These are phyloP conservation scores for Circinella minor DNA, from an alignment of 371 early-diverging fungal species.

Conservation along the genomic window DNA sequence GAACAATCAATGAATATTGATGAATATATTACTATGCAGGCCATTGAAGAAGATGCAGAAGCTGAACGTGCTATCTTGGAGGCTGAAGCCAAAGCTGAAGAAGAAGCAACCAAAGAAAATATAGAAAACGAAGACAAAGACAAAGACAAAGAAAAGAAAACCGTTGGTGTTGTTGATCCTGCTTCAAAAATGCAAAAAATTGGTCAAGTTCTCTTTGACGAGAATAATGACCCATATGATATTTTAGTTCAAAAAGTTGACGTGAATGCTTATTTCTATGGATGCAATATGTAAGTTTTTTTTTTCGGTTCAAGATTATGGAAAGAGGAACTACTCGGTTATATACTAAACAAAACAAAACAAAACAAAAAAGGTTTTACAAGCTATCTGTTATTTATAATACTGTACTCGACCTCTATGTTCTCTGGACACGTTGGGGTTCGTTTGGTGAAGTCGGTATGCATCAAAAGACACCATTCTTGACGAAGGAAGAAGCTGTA, in stretches of 20 bases:
- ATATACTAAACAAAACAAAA: not conserved
- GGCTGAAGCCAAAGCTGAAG: constrained; percentile 16
- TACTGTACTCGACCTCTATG: constrained; percentile 49
- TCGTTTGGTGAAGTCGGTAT: constrained; percentile 52
- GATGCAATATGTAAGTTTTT: constrained; percentile 38
- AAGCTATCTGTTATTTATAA: constrained; percentile 61
- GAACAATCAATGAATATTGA: constrained; percentile 26
- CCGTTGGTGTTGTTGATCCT: constrained; percentile 30
- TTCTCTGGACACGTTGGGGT: constrained; percentile 69
- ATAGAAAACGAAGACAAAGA: constrained; percentile 11
- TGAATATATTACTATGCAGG: constrained; percentile 29
- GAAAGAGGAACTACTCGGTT: no score
- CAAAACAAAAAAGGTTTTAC: constrained; percentile 64
- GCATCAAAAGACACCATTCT: constrained; percentile 64
- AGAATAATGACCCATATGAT: constrained; percentile 42
- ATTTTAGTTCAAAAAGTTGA: constrained; percentile 59
- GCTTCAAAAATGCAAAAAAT: constrained; percentile 45
- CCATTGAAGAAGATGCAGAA: constrained; percentile 45
- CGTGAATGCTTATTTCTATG: constrained; percentile 29
- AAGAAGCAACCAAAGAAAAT: not conserved
- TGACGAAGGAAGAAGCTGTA: constrained; percentile 51
- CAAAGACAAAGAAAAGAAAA: constrained; percentile 18
- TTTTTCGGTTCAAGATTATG: not conserved
- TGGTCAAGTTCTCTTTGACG: constrained; percentile 41
- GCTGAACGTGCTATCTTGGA: constrained; percentile 44